Base-by-base conservation (phyloP, 106 monocot genomes). In the Agapanthus africanus region DNA sequence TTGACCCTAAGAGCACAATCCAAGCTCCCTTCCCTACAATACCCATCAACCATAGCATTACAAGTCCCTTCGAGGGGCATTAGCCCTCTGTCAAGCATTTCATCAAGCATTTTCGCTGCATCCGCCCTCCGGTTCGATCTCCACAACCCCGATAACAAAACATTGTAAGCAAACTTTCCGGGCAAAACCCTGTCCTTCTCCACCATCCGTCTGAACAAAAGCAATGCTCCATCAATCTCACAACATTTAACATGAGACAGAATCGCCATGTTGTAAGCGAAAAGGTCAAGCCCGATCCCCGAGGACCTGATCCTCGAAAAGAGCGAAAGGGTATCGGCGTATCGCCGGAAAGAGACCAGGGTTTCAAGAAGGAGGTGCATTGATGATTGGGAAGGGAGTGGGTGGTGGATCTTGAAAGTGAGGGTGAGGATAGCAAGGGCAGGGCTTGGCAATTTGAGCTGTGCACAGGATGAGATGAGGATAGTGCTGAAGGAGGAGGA, bases 1-100 rank as follows among this genome's bases (percentile, higher is more conserved):
- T 77, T 69, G 11, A 84, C 63, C 39, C 40, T 33, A 54, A 54
- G 65, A 3, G 66, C 87, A 41, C 51, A 66, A 46, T 85, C 80
- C 69, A 81, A 36, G 47, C 88, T 35, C 56, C 88, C 83, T 8
- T 7, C 21, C 54, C 86, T 85, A 23, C 72, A 72, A 65, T 79
- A 75, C 25, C 93, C 93, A 69, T 83, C 83, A 26, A 93, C 71
- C 93, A 93, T 88, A n/a, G 77, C 65, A 34, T 93, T 93, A 33
- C 72, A 93, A 1, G 88, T 93, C n/a, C 85, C 71, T 30, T 51
- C 16, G 6, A 54, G 88, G 2, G 73, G 73, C 22, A 6, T 8
- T 7, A 72, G 18, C 62, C 63, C 46, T 39, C 65, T 63, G 11
- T 52, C 27, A 47, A 26, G 37, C 73, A 73, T 52, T 44, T 73